A percentile compares a stretch with the other conserved stretches of the same genome.
Evolutionary conservation across 2,329 filamentous ascomycete genomes (phyloP).

Genomic region (Cladosporium cucumerinum): DNA sequence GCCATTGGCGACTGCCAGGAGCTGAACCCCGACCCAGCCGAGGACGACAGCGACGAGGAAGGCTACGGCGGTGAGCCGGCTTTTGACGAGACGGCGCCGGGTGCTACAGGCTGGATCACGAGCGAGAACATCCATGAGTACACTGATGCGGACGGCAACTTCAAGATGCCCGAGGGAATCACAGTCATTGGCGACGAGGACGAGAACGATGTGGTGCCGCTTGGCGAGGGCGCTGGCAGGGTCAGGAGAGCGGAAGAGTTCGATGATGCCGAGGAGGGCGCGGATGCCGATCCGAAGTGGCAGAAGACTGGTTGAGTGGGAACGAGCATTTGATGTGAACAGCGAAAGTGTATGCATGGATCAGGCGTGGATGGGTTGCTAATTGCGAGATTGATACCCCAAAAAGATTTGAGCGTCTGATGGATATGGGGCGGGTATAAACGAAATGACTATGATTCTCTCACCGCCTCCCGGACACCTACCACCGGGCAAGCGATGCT

Average conservation of each 20-base stretch:
- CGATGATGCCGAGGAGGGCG: constrained; percentile 32
- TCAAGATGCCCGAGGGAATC: constrained; percentile 67
- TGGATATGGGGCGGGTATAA: not conserved
- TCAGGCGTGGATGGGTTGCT: constrained; percentile 3
- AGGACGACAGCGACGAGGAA: constrained; percentile 38
- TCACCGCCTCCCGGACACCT: not conserved
- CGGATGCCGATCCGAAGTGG: constrained; percentile 50
- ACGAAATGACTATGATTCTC: not conserved
- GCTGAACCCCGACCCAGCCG: constrained; percentile 66
- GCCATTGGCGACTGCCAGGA: constrained; percentile 74
- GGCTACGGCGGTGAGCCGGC: not conserved
- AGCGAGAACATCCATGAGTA: constrained; percentile 85
- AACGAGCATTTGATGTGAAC: not conserved
- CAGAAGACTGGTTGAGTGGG: constrained; percentile 46
- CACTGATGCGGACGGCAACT: constrained; percentile 78
- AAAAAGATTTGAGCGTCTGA: not conserved
- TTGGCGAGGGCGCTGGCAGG: constrained; percentile 33
- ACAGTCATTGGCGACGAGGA: constrained; percentile 55
- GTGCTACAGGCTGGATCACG: constrained; percentile 81
- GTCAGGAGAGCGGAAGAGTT: constrained; percentile 44
- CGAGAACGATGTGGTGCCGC: constrained; percentile 33
- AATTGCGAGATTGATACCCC: constrained; percentile 6
- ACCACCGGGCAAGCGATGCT: not conserved
- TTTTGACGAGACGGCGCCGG: constrained; percentile 59
- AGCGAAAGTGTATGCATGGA: not conserved